Conservation (phyloP, 2,329 filamentous ascomycete species). For the Zymoseptoria ardabiliae region DNA sequence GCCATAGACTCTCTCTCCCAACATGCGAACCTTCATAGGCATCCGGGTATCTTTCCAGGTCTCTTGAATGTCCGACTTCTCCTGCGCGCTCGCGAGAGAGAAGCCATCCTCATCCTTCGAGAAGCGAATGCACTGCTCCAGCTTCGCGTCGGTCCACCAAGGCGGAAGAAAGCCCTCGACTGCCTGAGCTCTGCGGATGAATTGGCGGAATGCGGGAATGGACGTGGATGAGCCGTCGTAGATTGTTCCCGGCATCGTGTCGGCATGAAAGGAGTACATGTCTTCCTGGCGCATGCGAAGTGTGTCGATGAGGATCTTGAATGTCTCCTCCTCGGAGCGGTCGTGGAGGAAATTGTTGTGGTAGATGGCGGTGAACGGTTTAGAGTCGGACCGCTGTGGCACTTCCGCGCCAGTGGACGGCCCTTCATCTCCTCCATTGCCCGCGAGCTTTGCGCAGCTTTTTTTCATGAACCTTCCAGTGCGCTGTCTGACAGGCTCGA, state of each 20-base stretch:
- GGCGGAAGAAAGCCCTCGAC: constrained; percentile 9
- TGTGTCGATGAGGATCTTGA: constrained; percentile 20
- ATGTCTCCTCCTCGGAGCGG: constrained; percentile 13
- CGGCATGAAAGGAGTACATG: constrained; percentile 10
- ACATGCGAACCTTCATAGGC: constrained; percentile 10
- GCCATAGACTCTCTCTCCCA: constrained; percentile 6
- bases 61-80: constrained; percentile 12
- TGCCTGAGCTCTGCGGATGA: constrained; percentile 9
- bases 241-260: constrained; percentile 11
- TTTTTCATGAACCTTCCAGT: constrained; percentile 32
- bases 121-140: constrained; percentile 10
- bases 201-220: constrained; percentile 7
- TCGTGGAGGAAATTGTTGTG: constrained; percentile 18
- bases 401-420: neutral
- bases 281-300: constrained; percentile 18
- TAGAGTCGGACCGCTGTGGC: neutral
- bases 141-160: constrained; percentile 13
- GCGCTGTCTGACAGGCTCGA: constrained; percentile 28
- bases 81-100: constrained; percentile 2
- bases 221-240: constrained; percentile 7
- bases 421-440: neutral
- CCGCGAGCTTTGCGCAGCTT: constrained; percentile 14
- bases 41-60: constrained; percentile 6
- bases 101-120: neutral
- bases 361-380: constrained; percentile 12